Percentiles rank a stretch among this genome's conserved stretches.
Evolutionary conservation across 768 basidiomycete species (phyloP).

Genomic region (Boletus eberwhitei): DNA sequence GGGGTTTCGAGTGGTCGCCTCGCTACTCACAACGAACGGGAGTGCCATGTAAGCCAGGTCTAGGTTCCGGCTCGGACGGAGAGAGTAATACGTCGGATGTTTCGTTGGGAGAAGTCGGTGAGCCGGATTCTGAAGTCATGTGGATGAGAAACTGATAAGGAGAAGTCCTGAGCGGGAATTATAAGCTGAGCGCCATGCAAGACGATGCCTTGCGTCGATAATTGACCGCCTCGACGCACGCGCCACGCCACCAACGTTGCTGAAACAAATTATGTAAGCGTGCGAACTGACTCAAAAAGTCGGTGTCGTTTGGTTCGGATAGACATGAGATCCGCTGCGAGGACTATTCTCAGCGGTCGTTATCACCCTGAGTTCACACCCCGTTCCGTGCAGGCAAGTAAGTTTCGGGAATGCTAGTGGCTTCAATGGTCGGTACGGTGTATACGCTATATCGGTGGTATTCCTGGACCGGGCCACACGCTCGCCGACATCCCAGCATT

Average conservation of each 20-base stretch:
- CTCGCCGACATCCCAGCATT: neutral
- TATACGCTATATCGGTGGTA: neutral
- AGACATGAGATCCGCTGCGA: too few species aligned
- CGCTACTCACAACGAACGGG: conserved; percentile 75
- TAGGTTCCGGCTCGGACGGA: conserved; percentile 57
- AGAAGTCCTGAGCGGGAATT: neutral
- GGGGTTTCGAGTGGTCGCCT: neutral
- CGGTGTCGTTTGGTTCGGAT: too few species aligned
- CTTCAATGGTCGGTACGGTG: neutral
- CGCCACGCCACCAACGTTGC: neutral
- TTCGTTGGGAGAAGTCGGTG: conserved; percentile 46
- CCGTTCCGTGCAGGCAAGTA: neutral
- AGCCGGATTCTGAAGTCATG: conserved; percentile 24
- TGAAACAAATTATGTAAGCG: conserved; percentile 10
- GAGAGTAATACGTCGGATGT: conserved; percentile 58
- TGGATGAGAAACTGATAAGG: neutral
- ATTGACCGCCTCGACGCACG: conserved; percentile 7
- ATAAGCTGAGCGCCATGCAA: neutral
- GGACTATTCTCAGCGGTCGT: neutral
- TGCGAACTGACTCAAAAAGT: neutral
- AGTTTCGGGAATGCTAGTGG: neutral
- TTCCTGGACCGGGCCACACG: neutral
- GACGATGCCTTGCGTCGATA: neutral
- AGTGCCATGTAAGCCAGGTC: conserved; percentile 66
- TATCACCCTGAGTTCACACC: neutral